Base-by-base conservation (phyloP, 1,284 basidiomycete species). In the Ustilago bromivora region DNA sequence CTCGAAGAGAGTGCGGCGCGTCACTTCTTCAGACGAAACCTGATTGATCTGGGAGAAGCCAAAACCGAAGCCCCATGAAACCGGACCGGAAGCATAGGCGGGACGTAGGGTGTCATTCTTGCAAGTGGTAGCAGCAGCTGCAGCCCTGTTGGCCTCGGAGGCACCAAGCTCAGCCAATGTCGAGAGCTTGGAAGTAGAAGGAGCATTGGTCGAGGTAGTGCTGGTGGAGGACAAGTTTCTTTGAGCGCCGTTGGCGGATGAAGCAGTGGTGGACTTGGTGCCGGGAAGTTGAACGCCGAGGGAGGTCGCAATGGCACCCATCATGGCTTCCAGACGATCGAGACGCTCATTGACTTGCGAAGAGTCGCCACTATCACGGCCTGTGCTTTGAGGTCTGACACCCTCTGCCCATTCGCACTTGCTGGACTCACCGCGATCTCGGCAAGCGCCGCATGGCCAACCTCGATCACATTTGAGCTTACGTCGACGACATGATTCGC, bases 381-480 rank as follows among this genome's bases (percentile, higher is more conserved):
- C 79, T 3, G 64, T 64, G 23, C 64, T 69, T 47, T 81, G 79
- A 5, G 82, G 82, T 38, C 80, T 67, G 0, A 79, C 79, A 36
- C 82, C 82, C 19, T 82, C 77, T 3, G 80, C 81, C 82, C 82
- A 83, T 28, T 75, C 78, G 59, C 82, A 83, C 54, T 80, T 61
- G 64, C 78, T 72, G 35, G 78, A 68, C 58, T 83, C 82, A 59
- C 58, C 58, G 19, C 78, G 76, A 53, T 80, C 78, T 5, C 69
- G 63, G 32, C 78, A 80, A 1, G 78, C 78, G 17, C 78, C 78
- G 52, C 78, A 80, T 31, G 78, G 78, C 75, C 75, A 80, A 8
- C 78, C 78, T 3, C 78, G 78, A 57, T 80, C 78, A 35, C 76
- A 83, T 53, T 83, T 83, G 58, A 83, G 80, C 55, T 83, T 83